phyloP scores from a whole-genome alignment of 2,329 filamentous ascomycete genomes.

The Cercospora sp. region DNA sequence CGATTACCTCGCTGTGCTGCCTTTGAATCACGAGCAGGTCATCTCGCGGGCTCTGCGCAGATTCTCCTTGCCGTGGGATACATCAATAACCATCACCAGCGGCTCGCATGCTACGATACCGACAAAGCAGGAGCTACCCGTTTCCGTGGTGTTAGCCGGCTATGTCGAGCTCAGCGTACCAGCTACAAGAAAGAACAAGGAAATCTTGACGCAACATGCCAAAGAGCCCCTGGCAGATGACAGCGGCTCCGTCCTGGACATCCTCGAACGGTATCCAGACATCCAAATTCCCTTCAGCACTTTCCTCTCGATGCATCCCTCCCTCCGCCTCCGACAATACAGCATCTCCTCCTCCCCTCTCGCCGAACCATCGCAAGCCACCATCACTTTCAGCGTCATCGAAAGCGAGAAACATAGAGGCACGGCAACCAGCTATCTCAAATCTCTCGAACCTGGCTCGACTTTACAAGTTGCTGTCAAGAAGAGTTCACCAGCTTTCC shows the following conservation, averaged over 20 bases:
- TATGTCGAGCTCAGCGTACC: conserved; percentile 72
- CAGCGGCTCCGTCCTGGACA: conserved; percentile 66
- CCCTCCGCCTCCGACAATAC: conserved; percentile 57
- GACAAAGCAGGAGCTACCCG: conserved; percentile 58
- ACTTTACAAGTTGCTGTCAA: conserved; percentile 41
- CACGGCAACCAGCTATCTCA: conserved; percentile 45
- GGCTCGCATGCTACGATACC: conserved; percentile 68
- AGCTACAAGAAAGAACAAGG: conserved; percentile 50
- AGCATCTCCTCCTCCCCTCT: conserved; percentile 38
- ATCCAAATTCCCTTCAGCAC: conserved; percentile 61
- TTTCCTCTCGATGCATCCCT: conserved; percentile 70
- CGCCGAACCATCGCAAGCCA: conserved; percentile 38
- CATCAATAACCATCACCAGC: conserved; percentile 38
- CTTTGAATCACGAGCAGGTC: conserved; percentile 62
- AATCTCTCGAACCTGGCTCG: conserved; percentile 55
- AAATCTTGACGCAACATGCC: conserved; percentile 43
- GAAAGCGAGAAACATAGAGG: conserved; percentile 38
- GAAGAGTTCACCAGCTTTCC: conserved; percentile 48
- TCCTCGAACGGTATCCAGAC: conserved; percentile 62
- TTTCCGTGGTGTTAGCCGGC: conserved; percentile 61
- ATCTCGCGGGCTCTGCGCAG: conserved; percentile 62
- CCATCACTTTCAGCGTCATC: conserved; percentile 45
- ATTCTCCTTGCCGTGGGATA: conserved; percentile 68
- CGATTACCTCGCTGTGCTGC: conserved; percentile 39
- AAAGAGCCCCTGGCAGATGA: conserved; percentile 46